Percentiles rank a stretch among this genome's conserved stretches.
Evolutionary conservation across 768 basidiomycete genomes (phyloP).

Genomic region (Boletellus sp.): DNA sequence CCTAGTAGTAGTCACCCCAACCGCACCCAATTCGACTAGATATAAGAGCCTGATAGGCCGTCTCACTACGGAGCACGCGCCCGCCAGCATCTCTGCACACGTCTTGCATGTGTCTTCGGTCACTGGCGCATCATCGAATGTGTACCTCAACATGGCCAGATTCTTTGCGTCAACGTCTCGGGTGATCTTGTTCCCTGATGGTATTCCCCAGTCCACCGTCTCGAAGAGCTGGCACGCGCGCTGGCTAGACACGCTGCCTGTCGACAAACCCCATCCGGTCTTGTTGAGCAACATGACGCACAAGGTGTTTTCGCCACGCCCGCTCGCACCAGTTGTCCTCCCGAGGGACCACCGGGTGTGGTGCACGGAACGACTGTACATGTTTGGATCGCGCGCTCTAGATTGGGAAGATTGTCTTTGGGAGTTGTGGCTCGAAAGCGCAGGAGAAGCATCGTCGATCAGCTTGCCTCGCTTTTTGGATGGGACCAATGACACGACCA

Average conservation of each 20-base stretch:
- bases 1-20: slow-evolving; percentile 42
- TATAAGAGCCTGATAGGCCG: slow-evolving; percentile 18
- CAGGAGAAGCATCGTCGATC: slow-evolving; percentile 36
- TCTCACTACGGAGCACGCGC: slow-evolving; percentile 4
- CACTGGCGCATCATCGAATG: slow-evolving; percentile 43
- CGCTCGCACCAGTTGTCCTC: slow-evolving; percentile 44
- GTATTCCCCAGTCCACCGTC: slow-evolving; percentile 22
- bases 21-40: slow-evolving; percentile 25
- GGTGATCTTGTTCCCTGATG: slow-evolving; percentile 53
- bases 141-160: slow-evolving; percentile 61
- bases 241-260: slow-evolving; percentile 13
- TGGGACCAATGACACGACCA: slow-evolving; percentile 3
- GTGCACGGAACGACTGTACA: slow-evolving; percentile 59
- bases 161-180: slow-evolving; percentile 48
- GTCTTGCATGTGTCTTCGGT: slow-evolving; percentile 41
- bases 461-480: slow-evolving; percentile 9
- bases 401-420: slow-evolving; percentile 69
- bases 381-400: slow-evolving; percentile 39
- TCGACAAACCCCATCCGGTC: slow-evolving; percentile 19
- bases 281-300: slow-evolving; percentile 29
- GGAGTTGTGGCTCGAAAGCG: slow-evolving; percentile 57
- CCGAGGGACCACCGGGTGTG: slow-evolving; percentile 47
- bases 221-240: slow-evolving; percentile 20
- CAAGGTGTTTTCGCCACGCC: slow-evolving; percentile 37
- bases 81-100: slow-evolving; percentile 41